A percentile compares a stretch with the other conserved stretches of the same genome.
Conservation (phyloP, 78 protist species). For the Chrysochromulina tobinii region DNA sequence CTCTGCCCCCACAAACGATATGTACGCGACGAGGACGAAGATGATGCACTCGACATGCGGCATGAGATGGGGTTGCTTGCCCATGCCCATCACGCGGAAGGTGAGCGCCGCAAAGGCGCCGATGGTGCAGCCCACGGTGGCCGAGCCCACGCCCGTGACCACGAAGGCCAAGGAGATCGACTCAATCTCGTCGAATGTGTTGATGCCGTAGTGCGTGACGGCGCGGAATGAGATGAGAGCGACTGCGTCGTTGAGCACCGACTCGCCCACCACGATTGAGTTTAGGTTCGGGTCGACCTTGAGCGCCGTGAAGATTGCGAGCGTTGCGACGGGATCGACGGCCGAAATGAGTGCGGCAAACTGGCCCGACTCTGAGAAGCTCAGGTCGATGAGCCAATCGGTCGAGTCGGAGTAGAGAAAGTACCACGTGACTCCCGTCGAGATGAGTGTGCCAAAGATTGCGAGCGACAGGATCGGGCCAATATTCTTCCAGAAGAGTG, state of each 20-base stretch:
- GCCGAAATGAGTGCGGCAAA: constrained; percentile 32
- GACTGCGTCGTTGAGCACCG: constrained; percentile 37
- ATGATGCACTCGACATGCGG: constrained; percentile 3
- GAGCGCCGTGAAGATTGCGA: neutral
- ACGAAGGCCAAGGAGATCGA: neutral
- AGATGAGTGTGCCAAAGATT: neutral
- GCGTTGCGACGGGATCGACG: constrained; percentile 26
- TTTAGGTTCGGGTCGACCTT: neutral
- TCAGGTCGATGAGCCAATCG: neutral
- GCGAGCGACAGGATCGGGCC: neutral
- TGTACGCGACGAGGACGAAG: constrained; percentile 25
- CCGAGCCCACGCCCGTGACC: neutral
- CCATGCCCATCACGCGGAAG: neutral
- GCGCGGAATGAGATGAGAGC: neutral
- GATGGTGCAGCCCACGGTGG: neutral
- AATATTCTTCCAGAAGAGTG: neutral
- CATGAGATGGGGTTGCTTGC: neutral
- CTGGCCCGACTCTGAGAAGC: neutral
- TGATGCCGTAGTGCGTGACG: neutral
- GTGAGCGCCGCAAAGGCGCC: constrained; percentile 29
- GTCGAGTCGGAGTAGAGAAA: neutral
- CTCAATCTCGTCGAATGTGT: neutral
- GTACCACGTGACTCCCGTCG: neutral
- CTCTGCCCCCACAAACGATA: constrained; percentile 40
- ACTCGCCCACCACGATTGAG: neutral